A percentile compares a stretch with the other conserved stretches of the same genome.
phyloP scores from a whole-genome alignment of 768 basidiomycete genomes.

The Kwoniella bestiolae region DNA sequence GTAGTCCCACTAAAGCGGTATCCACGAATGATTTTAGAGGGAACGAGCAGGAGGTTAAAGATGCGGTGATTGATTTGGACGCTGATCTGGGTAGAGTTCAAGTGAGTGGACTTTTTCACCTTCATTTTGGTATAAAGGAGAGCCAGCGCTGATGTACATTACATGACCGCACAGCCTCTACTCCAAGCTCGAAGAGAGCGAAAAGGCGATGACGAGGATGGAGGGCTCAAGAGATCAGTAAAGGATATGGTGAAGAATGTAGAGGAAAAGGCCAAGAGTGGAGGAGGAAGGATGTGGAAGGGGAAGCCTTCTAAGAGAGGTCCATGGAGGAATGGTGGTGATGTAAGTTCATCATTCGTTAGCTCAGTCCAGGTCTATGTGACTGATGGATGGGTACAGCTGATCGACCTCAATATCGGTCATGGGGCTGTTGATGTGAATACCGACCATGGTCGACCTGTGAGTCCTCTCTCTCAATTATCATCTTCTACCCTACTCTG shows the following conservation, averaged over 20 bases:
- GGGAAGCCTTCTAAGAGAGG: slow-evolving; percentile 14
- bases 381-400: slow-evolving; percentile 1
- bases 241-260: slow-evolving; percentile 19
- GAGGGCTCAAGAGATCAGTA: slow-evolving; percentile 12
- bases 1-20: slow-evolving; percentile 1
- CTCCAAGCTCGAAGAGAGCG: slow-evolving; percentile 15
- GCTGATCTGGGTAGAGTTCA: slow-evolving; percentile 13
- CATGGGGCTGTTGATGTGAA: neutral
- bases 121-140: neutral
- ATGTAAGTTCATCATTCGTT: slow-evolving; percentile 6
- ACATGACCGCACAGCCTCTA: neutral
- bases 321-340: slow-evolving; percentile 18
- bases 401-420: slow-evolving; percentile 24
- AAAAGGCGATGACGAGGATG: slow-evolving; percentile 10
- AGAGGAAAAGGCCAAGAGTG: neutral
- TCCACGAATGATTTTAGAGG: neutral
- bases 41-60: neutral
- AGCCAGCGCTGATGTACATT: neutral
- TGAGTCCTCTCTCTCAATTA: neutral
- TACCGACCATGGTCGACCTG: neutral
- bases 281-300: slow-evolving; percentile 12
- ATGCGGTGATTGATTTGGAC: slow-evolving; percentile 17
- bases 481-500: neutral
- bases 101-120: slow-evolving; percentile 1
- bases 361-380: neutral